Percentiles rank a stretch among this genome's conserved stretches.
Evolutionary conservation across 2,329 filamentous ascomycete species (phyloP).

Genomic region (Colletotrichum camelliae): DNA sequence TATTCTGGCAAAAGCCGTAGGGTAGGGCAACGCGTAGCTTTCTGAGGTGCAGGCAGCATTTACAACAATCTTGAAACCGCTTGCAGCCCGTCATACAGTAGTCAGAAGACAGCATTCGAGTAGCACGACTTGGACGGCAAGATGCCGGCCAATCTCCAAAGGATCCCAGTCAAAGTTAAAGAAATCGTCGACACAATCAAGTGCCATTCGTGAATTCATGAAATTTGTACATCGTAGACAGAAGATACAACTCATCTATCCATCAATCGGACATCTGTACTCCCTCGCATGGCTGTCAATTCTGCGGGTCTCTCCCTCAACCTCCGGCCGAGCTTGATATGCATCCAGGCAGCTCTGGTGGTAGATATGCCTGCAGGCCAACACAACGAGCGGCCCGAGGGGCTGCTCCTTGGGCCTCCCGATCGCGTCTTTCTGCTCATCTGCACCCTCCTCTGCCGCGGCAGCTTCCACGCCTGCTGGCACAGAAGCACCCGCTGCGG

Average conservation of each 20-base stretch:
- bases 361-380: constrained; percentile 75
- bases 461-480: constrained; percentile 38
- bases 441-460: constrained; percentile 39
- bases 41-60: neutral
- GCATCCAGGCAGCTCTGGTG: constrained; percentile 74
- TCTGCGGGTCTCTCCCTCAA: constrained; percentile 44
- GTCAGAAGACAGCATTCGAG: neutral
- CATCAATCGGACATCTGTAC: constrained; percentile 64
- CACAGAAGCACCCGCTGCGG: constrained; percentile 54
- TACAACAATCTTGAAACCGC: neutral
- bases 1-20: neutral
- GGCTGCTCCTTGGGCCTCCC: constrained; percentile 44
- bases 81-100: neutral
- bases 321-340: constrained; percentile 59
- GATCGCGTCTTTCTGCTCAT: constrained; percentile 34
- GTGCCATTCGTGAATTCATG: constrained; percentile 19
- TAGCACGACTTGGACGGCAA: neutral
- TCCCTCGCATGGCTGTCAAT: constrained; percentile 48
- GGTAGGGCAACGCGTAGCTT: neutral
- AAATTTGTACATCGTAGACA: constrained; percentile 21
- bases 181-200: neutral
- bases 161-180: neutral
- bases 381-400: constrained; percentile 69
- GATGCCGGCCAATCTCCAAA: neutral
- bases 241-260: constrained; percentile 35